Evolutionary conservation across 208 protist species (phyloP).

Genomic region (Acanthamoeba culbertsoni): DNA sequence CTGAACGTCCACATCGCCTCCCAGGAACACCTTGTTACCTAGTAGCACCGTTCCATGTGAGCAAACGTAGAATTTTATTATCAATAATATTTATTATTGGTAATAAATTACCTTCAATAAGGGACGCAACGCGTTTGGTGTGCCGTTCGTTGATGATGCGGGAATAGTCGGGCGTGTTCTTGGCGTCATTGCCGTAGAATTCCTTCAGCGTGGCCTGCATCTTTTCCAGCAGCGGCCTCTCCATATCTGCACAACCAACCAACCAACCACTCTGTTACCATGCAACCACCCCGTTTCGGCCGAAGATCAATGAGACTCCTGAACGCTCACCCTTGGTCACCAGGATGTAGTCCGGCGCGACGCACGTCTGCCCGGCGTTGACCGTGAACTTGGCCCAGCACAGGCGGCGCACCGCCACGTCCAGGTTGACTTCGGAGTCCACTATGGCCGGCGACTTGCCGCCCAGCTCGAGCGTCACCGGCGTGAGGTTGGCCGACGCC

Average conservation of each 20-base stretch:
- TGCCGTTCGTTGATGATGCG: slow-evolving; percentile 80
- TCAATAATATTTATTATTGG: too few relatives aligned
- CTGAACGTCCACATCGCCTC: slow-evolving; percentile 83
- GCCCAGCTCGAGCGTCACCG: slow-evolving; percentile 92
- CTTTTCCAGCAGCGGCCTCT: slow-evolving; percentile 49
- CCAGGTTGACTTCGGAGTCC: slow-evolving; percentile 79
- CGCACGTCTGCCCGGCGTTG: slow-evolving; percentile 90
- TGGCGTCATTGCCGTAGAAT: slow-evolving; percentile 66
- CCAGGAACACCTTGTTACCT: slow-evolving; percentile 80
- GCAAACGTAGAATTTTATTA: too few relatives aligned
- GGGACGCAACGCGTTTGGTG: slow-evolving; percentile 72
- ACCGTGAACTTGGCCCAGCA: slow-evolving; percentile 73
- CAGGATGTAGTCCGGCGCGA: slow-evolving; percentile 90
- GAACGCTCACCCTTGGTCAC: slow-evolving; percentile 70
- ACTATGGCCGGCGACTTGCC: slow-evolving; percentile 92
- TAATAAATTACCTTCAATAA: background rate
- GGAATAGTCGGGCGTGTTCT: slow-evolving; percentile 67
- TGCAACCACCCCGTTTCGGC: too few relatives aligned
- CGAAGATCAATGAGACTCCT: too few relatives aligned
- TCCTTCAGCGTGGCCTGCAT: slow-evolving; percentile 57
- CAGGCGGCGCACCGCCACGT: slow-evolving; percentile 79
- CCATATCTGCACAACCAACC: slow-evolving; percentile 38
- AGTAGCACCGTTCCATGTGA: background rate
- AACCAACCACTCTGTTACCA: background rate
- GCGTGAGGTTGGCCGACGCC: slow-evolving; percentile 89